Conservation (phyloP, 2,329 filamentous ascomycete species). For the Aspergillus aculeatinus region DNA sequence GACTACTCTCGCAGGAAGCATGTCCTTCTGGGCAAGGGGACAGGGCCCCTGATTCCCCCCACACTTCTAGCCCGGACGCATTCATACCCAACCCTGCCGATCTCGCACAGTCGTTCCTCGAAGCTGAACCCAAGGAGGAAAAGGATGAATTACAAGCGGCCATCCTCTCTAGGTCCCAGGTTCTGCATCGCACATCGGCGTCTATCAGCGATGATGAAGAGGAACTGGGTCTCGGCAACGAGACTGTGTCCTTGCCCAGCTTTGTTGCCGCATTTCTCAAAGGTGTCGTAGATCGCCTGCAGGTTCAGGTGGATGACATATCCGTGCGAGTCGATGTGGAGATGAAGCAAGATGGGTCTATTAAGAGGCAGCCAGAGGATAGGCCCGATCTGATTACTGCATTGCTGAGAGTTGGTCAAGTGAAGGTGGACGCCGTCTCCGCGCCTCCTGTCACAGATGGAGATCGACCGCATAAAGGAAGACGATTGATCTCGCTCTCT, state of each 20-base stretch:
- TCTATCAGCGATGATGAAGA: conserved; percentile 51
- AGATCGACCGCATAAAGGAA: conserved; percentile 34
- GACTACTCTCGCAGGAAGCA: conserved; percentile 49
- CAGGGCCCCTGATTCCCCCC: conserved; percentile 28
- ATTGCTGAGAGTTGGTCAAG: conserved; percentile 35
- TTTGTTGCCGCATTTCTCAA: conserved; percentile 61
- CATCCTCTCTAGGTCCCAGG: conserved; percentile 52
- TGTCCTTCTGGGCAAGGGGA: conserved; percentile 31
- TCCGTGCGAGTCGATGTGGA: conserved; percentile 54
- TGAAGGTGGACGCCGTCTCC: conserved; percentile 35
- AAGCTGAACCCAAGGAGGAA: conserved; percentile 58
- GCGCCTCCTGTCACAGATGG: conserved; percentile 21
- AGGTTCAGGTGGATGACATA: conserved; percentile 54
- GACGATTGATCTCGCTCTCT: conserved; percentile 46
- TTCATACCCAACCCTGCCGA: conserved; percentile 57
- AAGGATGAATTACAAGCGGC: conserved; percentile 59
- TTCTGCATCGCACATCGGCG: conserved; percentile 50
- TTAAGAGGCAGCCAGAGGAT: conserved; percentile 35
- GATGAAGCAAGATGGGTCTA: conserved; percentile 39
- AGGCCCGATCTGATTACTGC: conserved; percentile 39
- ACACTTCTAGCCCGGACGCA: conserved; percentile 15
- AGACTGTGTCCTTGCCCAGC: conserved; percentile 56
- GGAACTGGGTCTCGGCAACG: conserved; percentile 53
- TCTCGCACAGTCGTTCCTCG: conserved; percentile 61
- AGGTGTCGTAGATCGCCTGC: conserved; percentile 57